These are phyloP conservation scores for Xylaria cubensis DNA, from an alignment of 495 filamentous ascomycete genomes.

Conservation along the genomic window DNA sequence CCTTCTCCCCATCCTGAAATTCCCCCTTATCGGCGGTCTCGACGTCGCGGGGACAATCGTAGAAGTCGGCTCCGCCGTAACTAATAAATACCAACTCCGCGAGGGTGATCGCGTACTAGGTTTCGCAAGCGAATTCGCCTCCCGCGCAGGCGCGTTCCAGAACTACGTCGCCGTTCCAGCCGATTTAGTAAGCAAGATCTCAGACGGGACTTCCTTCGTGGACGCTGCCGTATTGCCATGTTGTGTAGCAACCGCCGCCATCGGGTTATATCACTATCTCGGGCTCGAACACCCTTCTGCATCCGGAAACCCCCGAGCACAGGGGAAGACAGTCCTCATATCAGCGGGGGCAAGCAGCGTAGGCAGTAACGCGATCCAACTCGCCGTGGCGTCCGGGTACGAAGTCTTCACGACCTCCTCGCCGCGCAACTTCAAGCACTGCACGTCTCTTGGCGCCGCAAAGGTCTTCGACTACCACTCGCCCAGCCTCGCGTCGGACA, in stretches of 20 bases:
- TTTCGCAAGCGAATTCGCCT: slow-evolving; percentile 24
- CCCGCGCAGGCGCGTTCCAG: slow-evolving; percentile 45
- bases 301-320: not conserved
- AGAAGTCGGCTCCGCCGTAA: slow-evolving; percentile 53
- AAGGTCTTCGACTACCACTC: slow-evolving; percentile 63
- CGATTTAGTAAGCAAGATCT: slow-evolving; percentile 41
- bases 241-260: slow-evolving; percentile 54
- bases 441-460: slow-evolving; percentile 61
- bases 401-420: slow-evolving; percentile 65
- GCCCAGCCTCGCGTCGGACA: slow-evolving; percentile 37
- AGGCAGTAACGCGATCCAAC: slow-evolving; percentile 68
- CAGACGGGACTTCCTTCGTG: slow-evolving; percentile 46
- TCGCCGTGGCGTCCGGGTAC: slow-evolving; percentile 64
- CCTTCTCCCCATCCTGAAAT: slow-evolving; percentile 38
- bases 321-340: slow-evolving; percentile 52
- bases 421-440: slow-evolving; percentile 59
- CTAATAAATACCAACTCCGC: slow-evolving; percentile 43
- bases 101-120: slow-evolving; percentile 54
- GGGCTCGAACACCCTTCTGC: slow-evolving; percentile 32
- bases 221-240: slow-evolving; percentile 56
- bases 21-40: slow-evolving; percentile 55
- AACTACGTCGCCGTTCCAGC: slow-evolving; percentile 43
- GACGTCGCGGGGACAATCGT: slow-evolving; percentile 63
- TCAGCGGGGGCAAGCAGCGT: slow-evolving; percentile 65
- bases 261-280: slow-evolving; percentile 52